These are phyloP conservation scores for Withania somnifera DNA, from an alignment of 305 asterid species.

Conservation along the genomic window DNA sequence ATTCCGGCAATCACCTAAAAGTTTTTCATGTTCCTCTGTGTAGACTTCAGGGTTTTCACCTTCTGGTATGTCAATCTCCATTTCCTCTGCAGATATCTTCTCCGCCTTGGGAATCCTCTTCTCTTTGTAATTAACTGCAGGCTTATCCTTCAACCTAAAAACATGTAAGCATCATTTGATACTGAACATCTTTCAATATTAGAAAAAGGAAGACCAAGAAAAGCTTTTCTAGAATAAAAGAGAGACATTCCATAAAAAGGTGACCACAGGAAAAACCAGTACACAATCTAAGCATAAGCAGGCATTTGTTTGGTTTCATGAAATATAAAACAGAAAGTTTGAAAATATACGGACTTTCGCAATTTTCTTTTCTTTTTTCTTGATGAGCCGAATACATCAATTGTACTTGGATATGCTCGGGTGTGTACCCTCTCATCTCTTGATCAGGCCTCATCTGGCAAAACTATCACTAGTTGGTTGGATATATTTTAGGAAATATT, in stretches of 20 bases:
- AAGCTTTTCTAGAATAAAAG: background rate
- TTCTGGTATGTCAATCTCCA: constrained; percentile 26
- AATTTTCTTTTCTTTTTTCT: background rate
- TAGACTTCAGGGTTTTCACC: constrained; percentile 55
- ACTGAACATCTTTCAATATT: background rate
- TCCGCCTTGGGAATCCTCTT: constrained; percentile 6
- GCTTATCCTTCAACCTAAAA: constrained; percentile 36
- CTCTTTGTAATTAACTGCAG: constrained; percentile 37
- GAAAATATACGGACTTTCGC: background rate
- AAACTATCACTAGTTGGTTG: background rate
- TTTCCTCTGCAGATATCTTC: constrained; percentile 9
- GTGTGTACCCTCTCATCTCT: background rate
- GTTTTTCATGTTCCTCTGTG: constrained; percentile 48
- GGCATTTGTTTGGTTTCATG: background rate
- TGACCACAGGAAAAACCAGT: background rate
- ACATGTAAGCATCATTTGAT: background rate
- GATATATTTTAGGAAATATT: background rate
- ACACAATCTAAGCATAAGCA: background rate
- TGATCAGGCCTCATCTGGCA: background rate
- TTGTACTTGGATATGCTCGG: background rate
- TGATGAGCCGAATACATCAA: background rate
- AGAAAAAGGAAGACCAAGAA: background rate
- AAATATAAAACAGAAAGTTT: background rate
- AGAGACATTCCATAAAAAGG: background rate
- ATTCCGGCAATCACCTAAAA: constrained; percentile 41